phyloP scores from a whole-genome alignment of 768 basidiomycete species.

The Gelatoporia subvermispora region DNA sequence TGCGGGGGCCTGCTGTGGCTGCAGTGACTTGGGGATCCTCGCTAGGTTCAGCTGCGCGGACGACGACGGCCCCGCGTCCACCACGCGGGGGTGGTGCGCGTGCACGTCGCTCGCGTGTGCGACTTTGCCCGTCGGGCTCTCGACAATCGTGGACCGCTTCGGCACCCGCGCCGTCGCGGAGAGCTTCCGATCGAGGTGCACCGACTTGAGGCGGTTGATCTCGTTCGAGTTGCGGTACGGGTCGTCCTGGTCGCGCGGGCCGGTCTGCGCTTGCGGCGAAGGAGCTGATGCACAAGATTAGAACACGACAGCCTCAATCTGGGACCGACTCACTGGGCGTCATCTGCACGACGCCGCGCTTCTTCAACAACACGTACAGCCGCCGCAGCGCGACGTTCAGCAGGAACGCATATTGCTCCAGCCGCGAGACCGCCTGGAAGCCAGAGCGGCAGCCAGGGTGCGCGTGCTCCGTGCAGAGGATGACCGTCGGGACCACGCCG shows the following conservation, averaged over 20 bases:
- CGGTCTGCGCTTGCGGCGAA: conserved; percentile 22
- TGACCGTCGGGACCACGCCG: conserved; percentile 66
- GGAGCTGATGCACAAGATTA: conserved; percentile 3
- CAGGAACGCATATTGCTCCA: conserved; percentile 97
- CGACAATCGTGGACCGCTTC: conserved; percentile 92
- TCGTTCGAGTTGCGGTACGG: conserved; percentile 85
- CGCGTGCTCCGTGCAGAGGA: conserved; percentile 77
- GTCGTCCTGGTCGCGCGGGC: conserved; percentile 46
- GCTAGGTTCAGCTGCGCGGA: conserved; percentile 3
- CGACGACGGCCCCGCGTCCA: conserved; percentile 32
- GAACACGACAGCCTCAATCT: conserved; percentile 8
- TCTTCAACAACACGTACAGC: conserved; percentile 81
- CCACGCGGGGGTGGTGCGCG: conserved; percentile 24
- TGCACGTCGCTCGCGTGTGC: conserved; percentile 63
- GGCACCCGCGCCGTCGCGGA: conserved; percentile 90
- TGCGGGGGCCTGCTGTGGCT: conserved; percentile 16
- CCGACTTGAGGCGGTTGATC: conserved; percentile 92
- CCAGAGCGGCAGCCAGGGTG: conserved; percentile 63
- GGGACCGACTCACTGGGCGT: conserved; percentile 53
- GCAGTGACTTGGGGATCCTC: conserved; percentile 2
- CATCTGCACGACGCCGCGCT: conserved; percentile 84
- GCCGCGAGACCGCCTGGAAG: conserved; percentile 86
- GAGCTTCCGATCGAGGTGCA: conserved; percentile 91
- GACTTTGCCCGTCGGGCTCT: conserved; percentile 86
- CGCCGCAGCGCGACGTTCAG: conserved; percentile 92